phyloP scores from a whole-genome alignment of 768 basidiomycete species.

The Russula olivacea region DNA sequence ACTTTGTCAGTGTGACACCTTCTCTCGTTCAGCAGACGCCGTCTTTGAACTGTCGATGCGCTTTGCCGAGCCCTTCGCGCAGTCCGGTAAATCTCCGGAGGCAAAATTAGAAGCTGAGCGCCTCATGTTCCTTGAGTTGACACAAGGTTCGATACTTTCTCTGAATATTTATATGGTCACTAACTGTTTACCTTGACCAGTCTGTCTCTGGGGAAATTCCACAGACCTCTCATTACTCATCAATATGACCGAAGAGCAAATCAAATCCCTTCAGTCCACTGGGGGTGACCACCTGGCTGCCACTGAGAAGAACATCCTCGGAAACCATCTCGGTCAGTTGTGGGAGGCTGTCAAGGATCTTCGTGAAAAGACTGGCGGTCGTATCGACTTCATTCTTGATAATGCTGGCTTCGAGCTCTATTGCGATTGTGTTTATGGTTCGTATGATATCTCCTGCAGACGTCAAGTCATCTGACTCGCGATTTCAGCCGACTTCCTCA shows the following conservation, averaged over 20 bases:
- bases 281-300: conserved; percentile 94
- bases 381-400: conserved; percentile 68
- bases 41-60: conserved; percentile 92
- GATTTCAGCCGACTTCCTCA: conserved; percentile 77
- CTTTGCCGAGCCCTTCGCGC: conserved; percentile 79
- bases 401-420: conserved; percentile 88
- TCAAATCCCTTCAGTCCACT: conserved; percentile 92
- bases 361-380: conserved; percentile 29
- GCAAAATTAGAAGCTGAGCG: conserved; percentile 64
- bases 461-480: neutral
- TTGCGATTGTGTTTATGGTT: conserved; percentile 82
- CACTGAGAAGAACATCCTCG: conserved; percentile 93
- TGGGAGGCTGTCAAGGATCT: conserved; percentile 73
- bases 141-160: conserved; percentile 56
- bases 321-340: conserved; percentile 66
- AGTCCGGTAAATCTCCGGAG: conserved; percentile 46
- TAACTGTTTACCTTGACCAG: conserved; percentile 35
- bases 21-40: conserved; percentile 85
- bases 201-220: conserved; percentile 96
- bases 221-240: conserved; percentile 93
- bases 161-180: conserved; percentile 4
- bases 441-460: conserved; percentile 24
- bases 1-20: conserved; percentile 73
- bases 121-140: conserved; percentile 86
- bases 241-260: conserved; percentile 97